Evolutionary conservation across 1,139 yeast species (phyloP).

Genomic region (Pichia sp.): DNA sequence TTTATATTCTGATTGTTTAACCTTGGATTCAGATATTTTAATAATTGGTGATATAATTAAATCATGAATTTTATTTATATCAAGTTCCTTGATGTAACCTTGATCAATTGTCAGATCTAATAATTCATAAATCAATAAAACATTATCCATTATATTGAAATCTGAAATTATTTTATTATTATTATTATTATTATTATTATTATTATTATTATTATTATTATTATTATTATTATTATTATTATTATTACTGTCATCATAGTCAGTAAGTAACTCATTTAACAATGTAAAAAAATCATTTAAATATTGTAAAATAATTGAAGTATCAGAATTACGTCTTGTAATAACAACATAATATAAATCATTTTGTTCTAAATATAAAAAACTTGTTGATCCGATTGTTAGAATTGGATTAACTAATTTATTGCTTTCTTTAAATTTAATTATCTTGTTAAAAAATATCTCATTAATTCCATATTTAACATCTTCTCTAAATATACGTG

Average conservation of each 20-base stretch:
- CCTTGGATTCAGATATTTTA: not conserved
- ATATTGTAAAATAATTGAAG: slow-evolving; percentile 56
- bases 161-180: not conserved
- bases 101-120: slow-evolving; percentile 73
- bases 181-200: too few relatives aligned
- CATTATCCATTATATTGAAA: slow-evolving; percentile 34
- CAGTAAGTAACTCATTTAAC: not conserved
- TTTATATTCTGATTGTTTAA: too few relatives aligned
- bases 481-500: slow-evolving; percentile 67
- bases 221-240: too few relatives aligned
- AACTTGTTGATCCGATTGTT: slow-evolving; percentile 89
- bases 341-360: slow-evolving; percentile 80
- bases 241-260: too few relatives aligned
- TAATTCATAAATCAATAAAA: slow-evolving; percentile 64
- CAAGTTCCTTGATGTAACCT: slow-evolving; percentile 60
- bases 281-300: slow-evolving; percentile 38
- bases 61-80: too few relatives aligned
- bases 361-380: slow-evolving; percentile 68
- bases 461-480: slow-evolving; percentile 73
- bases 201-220: too few relatives aligned
- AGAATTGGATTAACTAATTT: slow-evolving; percentile 64
- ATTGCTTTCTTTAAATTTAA: slow-evolving; percentile 72
- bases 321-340: slow-evolving; percentile 78
- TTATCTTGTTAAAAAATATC: slow-evolving; percentile 53
- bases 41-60: not conserved